A percentile compares a stretch with the other conserved stretches of the same genome.
These are phyloP conservation scores for Lachancea mirantina DNA, from an alignment of 805 yeast genomes.

Conservation along the genomic window DNA sequence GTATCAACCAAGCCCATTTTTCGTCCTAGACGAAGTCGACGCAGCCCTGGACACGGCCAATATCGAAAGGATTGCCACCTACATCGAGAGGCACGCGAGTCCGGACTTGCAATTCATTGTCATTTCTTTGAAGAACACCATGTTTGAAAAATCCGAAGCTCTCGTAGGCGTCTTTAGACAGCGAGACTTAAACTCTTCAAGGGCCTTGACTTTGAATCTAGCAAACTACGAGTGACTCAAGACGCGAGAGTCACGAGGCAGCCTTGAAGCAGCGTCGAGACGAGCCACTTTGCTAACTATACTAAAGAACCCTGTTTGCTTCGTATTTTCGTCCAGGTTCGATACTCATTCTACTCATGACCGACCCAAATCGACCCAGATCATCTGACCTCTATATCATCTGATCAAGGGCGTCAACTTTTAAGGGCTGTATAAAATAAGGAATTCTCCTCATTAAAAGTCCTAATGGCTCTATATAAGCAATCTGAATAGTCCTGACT, in stretches of 20 bases:
- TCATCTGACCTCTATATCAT: too few species aligned
- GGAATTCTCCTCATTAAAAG: too few species aligned
- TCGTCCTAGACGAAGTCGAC: slow-evolving; percentile 95
- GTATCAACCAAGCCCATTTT: slow-evolving; percentile 88
- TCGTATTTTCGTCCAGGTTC: too few species aligned
- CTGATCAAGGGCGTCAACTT: too few species aligned
- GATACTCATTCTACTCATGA: too few species aligned
- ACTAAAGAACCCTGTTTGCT: neutral
- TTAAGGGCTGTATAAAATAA: too few species aligned
- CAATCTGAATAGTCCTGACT: too few species aligned
- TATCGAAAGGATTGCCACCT: slow-evolving; percentile 79
- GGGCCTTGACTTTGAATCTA: slow-evolving; percentile 66
- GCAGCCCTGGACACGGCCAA: slow-evolving; percentile 92
- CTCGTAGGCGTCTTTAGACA: slow-evolving; percentile 90
- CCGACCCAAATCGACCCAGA: too few species aligned
- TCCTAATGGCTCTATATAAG: too few species aligned
- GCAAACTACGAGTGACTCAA: slow-evolving; percentile 43
- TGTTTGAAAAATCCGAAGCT: slow-evolving; percentile 84
- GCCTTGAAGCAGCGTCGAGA: neutral
- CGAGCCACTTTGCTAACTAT: neutral
- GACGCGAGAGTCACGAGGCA: neutral
- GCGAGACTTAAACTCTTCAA: slow-evolving; percentile 63
- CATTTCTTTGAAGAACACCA: slow-evolving; percentile 77
- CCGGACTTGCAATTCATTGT: slow-evolving; percentile 86
- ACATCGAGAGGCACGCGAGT: slow-evolving; percentile 67